A percentile compares a stretch with the other conserved stretches of the same genome.
Evolutionary conservation across 78 protist species (phyloP).

Genomic region (Corallochytrium limacisporum): DNA sequence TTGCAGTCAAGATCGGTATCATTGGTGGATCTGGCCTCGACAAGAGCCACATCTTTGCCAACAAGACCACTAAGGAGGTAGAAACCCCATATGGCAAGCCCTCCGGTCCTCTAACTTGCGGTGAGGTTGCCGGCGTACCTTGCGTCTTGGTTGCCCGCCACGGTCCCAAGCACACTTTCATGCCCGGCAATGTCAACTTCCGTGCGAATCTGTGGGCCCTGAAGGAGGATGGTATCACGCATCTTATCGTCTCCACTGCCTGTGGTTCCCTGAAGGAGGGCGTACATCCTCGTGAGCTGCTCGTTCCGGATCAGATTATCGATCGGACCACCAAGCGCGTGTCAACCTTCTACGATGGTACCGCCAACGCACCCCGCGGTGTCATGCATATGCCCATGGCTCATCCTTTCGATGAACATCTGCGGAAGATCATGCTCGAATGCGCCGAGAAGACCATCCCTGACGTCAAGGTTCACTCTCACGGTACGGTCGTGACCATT

Average conservation of each 20-base stretch:
- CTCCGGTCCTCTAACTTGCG: constrained; percentile 14
- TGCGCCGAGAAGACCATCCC: neutral
- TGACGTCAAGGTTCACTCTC: neutral
- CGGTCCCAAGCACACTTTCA: constrained; percentile 21
- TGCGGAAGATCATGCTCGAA: neutral
- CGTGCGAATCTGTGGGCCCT: constrained; percentile 48
- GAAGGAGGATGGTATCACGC: constrained; percentile 23
- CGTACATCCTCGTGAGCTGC: neutral
- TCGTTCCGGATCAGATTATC: constrained; percentile 38
- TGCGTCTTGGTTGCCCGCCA: constrained; percentile 42
- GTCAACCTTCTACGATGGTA: constrained; percentile 25
- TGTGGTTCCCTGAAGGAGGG: constrained; percentile 30
- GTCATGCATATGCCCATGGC: constrained; percentile 36
- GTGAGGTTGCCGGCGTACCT: constrained; percentile 6
- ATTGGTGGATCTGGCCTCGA: constrained; percentile 25
- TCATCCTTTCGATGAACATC: constrained; percentile 18
- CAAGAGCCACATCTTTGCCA: neutral
- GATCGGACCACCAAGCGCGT: constrained; percentile 35
- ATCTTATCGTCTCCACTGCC: constrained; percentile 20
- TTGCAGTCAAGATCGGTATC: constrained; percentile 19
- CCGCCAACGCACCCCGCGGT: neutral
- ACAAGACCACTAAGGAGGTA: neutral
- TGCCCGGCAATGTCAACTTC: constrained; percentile 35
- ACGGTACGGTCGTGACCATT: constrained; percentile 24
- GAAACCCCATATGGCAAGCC: constrained; percentile 20